Conservation (phyloP, 345 rosid species). For the Nasturtium officinale region DNA sequence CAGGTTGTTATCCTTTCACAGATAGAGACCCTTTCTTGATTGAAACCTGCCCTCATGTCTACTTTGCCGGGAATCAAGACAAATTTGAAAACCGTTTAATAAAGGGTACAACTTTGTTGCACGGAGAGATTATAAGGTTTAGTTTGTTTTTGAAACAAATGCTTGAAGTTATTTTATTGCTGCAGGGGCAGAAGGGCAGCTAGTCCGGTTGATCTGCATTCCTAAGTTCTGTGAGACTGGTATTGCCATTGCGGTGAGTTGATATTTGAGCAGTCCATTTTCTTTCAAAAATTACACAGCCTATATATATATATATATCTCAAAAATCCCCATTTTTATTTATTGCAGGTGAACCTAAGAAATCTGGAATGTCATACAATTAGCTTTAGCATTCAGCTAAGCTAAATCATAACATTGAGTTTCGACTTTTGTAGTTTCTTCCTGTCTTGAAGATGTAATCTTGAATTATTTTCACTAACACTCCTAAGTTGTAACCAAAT, state of each 20-base stretch:
- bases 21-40: constrained; percentile 95
- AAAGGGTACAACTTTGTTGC: constrained; percentile 52
- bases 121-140: neutral
- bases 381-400: constrained; percentile 60
- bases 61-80: constrained; percentile 85
- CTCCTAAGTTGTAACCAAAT: neutral
- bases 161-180: neutral
- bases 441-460: constrained; percentile 1
- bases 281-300: neutral
- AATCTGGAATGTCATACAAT: constrained; percentile 83
- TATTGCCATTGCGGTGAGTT: constrained; percentile 77
- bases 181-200: constrained; percentile 85
- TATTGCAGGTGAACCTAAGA: constrained; percentile 70
- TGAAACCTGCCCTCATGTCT: constrained; percentile 93
- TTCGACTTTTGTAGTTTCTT: constrained; percentile 2
- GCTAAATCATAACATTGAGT: constrained; percentile 37
- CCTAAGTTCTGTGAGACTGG: constrained; percentile 82
- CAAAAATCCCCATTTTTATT: neutral
- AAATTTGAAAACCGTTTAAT: constrained; percentile 62
- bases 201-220: constrained; percentile 70
- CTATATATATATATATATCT: neutral
- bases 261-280: constrained; percentile 9
- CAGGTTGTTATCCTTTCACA: constrained; percentile 96
- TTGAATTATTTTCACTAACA: neutral
- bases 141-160: neutral